Percentiles rank a stretch among this genome's conserved stretches.
phyloP scores from a whole-genome alignment of 2,329 filamentous ascomycete genomes.

The Blastomyces silverae region DNA sequence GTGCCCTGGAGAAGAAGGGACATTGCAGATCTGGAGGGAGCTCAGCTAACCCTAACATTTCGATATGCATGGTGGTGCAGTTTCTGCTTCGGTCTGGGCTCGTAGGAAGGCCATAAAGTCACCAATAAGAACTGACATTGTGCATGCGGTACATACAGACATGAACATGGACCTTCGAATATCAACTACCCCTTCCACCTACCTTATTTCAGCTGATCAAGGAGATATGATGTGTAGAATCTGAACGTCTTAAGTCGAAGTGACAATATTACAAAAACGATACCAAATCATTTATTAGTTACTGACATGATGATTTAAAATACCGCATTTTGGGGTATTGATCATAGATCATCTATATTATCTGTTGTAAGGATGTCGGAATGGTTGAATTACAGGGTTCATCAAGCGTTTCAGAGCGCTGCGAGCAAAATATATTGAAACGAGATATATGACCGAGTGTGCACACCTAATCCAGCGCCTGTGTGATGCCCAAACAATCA shows the following conservation, averaged over 20 bases:
- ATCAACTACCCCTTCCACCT: background rate
- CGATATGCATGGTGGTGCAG: background rate
- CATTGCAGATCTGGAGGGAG: background rate
- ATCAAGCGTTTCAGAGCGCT: background rate
- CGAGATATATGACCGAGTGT: background rate
- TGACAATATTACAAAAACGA: background rate
- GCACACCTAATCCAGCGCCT: background rate
- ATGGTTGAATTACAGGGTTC: background rate
- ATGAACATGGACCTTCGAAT: background rate
- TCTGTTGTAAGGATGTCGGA: background rate
- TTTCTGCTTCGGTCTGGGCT: background rate
- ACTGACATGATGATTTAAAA: background rate
- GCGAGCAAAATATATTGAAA: background rate
- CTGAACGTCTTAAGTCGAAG: background rate
- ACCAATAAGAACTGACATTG: background rate
- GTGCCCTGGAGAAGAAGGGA: background rate
- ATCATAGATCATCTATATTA: background rate
- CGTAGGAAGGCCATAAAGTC: background rate
- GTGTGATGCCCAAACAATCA: background rate
- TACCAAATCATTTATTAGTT: background rate
- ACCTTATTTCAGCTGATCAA: background rate
- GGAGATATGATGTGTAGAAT: background rate
- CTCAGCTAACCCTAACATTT: conserved; percentile 1
- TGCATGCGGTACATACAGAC: background rate
- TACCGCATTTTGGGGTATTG: background rate